A percentile compares a stretch with the other conserved stretches of the same genome.
Evolutionary conservation across 1,139 yeast genomes (phyloP).

Genomic region (Debaryomyces nepalensis): DNA sequence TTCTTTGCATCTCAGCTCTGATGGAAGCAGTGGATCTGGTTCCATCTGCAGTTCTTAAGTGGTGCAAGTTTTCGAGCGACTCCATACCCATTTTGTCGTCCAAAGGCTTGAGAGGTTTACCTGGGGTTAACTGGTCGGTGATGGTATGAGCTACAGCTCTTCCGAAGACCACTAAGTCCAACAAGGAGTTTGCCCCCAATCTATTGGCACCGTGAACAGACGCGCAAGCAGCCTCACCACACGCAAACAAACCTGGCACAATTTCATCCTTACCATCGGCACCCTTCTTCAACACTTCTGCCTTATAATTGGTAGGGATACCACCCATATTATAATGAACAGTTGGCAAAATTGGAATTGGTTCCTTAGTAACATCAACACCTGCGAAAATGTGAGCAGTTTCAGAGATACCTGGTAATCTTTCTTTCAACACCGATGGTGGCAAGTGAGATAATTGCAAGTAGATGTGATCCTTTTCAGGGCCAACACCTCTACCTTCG

Average conservation of each 20-base stretch:
- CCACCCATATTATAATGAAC: conserved; percentile 99
- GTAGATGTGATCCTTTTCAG: conserved; percentile 91
- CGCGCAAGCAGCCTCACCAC: conserved; percentile 99
- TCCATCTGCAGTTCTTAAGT: conserved; percentile 84
- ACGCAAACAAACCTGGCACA: conserved; percentile 93
- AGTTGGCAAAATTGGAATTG: conserved; percentile 97
- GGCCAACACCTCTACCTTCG: conserved; percentile 99
- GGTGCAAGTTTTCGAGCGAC: conserved; percentile 89
- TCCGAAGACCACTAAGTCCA: conserved; percentile 97
- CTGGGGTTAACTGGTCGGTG: conserved; percentile 83
- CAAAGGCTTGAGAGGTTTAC: conserved; percentile 75
- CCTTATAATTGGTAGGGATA: conserved; percentile 97
- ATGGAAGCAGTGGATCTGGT: conserved; percentile 82
- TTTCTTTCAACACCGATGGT: conserved; percentile 86
- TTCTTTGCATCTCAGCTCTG: conserved; percentile 90
- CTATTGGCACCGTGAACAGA: conserved; percentile 99
- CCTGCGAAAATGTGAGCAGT: conserved; percentile 99
- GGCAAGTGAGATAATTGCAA: conserved; percentile 96
- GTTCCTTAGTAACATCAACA: conserved; percentile 98
- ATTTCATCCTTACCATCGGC: conserved; percentile 89
- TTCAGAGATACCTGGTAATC: conserved; percentile 99
- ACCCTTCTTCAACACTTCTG: conserved; percentile 87
- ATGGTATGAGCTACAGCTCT: conserved; percentile 97
- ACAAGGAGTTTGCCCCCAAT: conserved; percentile 97
- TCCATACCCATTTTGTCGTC: conserved; percentile 88